Percentiles rank a stretch among this genome's conserved stretches.
These are phyloP conservation scores for Tribonema minus DNA, from an alignment of 108 stramenopile species.

Conservation along the genomic window DNA sequence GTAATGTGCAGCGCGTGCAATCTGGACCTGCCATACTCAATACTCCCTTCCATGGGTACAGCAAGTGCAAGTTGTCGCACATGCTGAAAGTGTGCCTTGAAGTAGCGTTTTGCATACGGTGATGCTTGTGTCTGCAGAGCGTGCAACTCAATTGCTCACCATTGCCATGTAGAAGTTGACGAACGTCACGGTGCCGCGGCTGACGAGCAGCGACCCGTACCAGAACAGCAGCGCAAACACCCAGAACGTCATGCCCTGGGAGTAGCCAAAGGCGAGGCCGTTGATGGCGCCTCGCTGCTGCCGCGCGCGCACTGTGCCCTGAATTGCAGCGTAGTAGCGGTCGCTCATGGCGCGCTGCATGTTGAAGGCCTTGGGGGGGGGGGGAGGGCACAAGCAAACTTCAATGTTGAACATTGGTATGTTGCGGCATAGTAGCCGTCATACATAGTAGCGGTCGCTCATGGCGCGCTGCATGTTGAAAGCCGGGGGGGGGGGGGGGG, in stretches of 20 bases:
- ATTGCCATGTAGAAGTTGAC: conserved; percentile 27
- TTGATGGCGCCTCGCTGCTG: conserved; percentile 6
- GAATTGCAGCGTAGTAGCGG: conserved; percentile 30
- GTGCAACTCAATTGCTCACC: too few relatives aligned
- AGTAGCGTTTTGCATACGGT: too few relatives aligned
- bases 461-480: conserved; percentile 53
- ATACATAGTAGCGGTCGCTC: conserved; percentile 25
- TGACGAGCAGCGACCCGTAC: conserved; percentile 33
- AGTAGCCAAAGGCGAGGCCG: conserved; percentile 24
- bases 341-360: conserved; percentile 42
- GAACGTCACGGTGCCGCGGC: conserved; percentile 17
- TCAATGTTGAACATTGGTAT: too few relatives aligned
- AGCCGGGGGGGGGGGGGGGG: too few relatives aligned
- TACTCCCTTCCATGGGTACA: too few relatives aligned
- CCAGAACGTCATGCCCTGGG: conserved; percentile 40
- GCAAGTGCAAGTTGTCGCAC: too few relatives aligned
- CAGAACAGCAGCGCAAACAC: conserved; percentile 46
- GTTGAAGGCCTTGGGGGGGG: conserved; percentile 59
- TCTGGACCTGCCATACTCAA: too few relatives aligned
- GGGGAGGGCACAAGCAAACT: too few relatives aligned
- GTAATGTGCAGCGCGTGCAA: too few relatives aligned
- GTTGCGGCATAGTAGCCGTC: not conserved
- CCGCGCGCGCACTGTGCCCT: not conserved
- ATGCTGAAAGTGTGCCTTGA: too few relatives aligned
- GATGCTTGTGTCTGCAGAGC: too few relatives aligned